Percentiles rank a stretch among this genome's conserved stretches.
These are phyloP conservation scores for Sporothrix luriei DNA, from an alignment of 2,329 filamentous ascomycete genomes.

Conservation along the genomic window DNA sequence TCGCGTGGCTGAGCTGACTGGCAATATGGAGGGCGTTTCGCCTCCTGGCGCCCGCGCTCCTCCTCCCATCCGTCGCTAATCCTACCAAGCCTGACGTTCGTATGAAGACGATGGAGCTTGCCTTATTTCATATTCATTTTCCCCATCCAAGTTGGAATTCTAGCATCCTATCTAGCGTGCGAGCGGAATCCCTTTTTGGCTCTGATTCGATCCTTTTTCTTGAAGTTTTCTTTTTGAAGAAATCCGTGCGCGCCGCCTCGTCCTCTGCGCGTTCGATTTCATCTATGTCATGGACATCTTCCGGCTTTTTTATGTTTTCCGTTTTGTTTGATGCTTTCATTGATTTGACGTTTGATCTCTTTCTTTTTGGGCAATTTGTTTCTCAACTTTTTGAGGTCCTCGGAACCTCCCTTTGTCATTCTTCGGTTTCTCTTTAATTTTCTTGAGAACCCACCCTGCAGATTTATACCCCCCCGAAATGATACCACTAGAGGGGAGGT, in stretches of 20 bases:
- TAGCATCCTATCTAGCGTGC: background rate
- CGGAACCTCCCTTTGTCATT: background rate
- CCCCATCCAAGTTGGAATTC: background rate
- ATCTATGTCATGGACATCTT: background rate
- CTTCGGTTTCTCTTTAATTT: background rate
- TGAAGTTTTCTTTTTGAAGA: background rate
- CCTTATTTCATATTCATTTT: background rate
- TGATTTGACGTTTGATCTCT: background rate
- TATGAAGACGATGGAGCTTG: background rate
- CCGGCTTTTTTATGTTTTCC: too few species aligned
- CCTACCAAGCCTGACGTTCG: background rate
- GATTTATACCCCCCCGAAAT: conserved; percentile 30
- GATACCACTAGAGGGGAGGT: conserved; percentile 30
- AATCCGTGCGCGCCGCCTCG: background rate
- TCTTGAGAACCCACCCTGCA: conserved; percentile 17
- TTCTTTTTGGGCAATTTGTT: background rate
- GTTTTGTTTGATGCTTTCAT: background rate
- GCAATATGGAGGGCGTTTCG: conserved; percentile 68
- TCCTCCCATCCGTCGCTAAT: conserved; percentile 38
- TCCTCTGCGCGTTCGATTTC: background rate
- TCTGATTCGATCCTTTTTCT: background rate
- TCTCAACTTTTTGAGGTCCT: background rate
- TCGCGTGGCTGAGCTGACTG: conserved; percentile 89
- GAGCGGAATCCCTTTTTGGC: too few species aligned
- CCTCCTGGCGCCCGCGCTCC: conserved; percentile 46